phyloP scores from a whole-genome alignment of 768 basidiomycete genomes.

The Boletales sp. region DNA sequence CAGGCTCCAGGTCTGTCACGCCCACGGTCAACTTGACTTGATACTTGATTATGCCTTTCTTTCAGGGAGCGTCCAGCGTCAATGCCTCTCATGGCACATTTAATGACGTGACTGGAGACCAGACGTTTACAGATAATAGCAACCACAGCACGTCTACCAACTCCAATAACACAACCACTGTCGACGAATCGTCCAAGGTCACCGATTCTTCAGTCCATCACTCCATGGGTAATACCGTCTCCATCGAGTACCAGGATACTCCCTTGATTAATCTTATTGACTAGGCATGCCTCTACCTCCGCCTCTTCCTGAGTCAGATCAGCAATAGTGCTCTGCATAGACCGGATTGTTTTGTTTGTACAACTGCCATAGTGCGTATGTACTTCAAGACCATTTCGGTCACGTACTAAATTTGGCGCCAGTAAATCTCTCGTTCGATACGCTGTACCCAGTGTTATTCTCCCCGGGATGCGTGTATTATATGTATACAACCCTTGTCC shows the following conservation, averaged over 20 bases:
- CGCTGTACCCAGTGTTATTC: neutral
- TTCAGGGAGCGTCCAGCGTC: conserved; percentile 17
- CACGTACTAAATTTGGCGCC: too few species aligned
- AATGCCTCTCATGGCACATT: conserved; percentile 15
- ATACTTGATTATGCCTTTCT: conserved; percentile 19
- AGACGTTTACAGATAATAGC: conserved; percentile 16
- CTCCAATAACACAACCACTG: conserved; percentile 18
- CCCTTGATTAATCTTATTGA: neutral
- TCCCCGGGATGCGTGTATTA: too few species aligned
- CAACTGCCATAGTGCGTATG: too few species aligned
- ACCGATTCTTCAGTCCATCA: conserved; percentile 25
- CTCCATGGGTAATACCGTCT: conserved; percentile 15
- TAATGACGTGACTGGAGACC: conserved; percentile 20
- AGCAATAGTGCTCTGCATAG: neutral
- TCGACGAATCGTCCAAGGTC: conserved; percentile 11
- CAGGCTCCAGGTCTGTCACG: too few species aligned
- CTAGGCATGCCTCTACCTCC: conserved; percentile 1
- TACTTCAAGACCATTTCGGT: too few species aligned
- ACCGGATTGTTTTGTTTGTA: neutral
- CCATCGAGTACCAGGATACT: neutral
- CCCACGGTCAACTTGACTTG: neutral
- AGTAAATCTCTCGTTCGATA: neutral
- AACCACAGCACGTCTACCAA: conserved; percentile 10
- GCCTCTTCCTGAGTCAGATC: neutral
- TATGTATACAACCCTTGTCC: too few species aligned